Percentiles rank a stretch among this genome's conserved stretches.
These are phyloP conservation scores for Dichotomocladium elegans DNA, from an alignment of 371 early-diverging fungal species.

Conservation along the genomic window DNA sequence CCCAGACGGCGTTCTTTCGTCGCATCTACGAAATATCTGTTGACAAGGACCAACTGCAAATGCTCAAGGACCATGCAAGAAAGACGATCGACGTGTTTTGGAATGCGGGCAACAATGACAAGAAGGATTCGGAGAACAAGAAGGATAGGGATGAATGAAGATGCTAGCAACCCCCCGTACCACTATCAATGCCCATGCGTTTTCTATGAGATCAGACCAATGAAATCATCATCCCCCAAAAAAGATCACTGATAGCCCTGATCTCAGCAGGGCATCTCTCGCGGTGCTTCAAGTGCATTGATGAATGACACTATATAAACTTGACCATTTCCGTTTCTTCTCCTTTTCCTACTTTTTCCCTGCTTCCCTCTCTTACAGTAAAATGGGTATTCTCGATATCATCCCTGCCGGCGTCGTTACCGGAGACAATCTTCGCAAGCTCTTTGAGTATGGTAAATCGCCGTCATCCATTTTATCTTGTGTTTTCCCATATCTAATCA, in stretches of 20 bases:
- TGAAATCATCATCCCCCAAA: no score
- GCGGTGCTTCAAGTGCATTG: no score
- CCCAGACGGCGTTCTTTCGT: slow-evolving; percentile 12
- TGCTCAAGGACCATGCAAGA: slow-evolving; percentile 4
- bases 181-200: no score
- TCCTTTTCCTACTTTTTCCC: not conserved
- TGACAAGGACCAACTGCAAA: slow-evolving; percentile 3
- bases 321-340: not conserved
- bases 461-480: not conserved
- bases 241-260: no score
- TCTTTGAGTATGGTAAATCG: slow-evolving; percentile 65
- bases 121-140: not conserved
- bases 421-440: slow-evolving; percentile 83
- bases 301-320: not conserved
- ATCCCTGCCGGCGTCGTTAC: slow-evolving; percentile 89
- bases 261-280: no score
- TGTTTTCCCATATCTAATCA: not conserved
- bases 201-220: no score
- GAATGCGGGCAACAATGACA: not conserved
- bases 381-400: slow-evolving; percentile 75
- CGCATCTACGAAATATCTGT: slow-evolving; percentile 9
- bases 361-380: slow-evolving; percentile 13
- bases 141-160: not conserved
- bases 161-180: no score
- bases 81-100: slow-evolving; percentile 8